phyloP scores from a whole-genome alignment of 805 yeast species.

The Grigorovia humatica region DNA sequence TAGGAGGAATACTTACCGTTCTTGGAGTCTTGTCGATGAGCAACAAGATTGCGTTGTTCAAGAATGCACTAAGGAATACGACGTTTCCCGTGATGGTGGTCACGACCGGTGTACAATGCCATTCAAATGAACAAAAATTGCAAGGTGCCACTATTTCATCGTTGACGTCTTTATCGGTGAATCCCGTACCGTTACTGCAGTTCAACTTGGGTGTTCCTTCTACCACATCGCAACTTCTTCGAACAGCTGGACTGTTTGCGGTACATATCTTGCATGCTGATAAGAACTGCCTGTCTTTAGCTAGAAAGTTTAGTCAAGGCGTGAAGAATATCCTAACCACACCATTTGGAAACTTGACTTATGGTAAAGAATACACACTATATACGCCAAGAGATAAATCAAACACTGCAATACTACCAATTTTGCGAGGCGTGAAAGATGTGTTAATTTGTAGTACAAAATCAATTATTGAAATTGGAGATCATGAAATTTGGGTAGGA shows the following conservation, averaged over 20 bases:
- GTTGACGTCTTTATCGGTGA: slow-evolving; percentile 68
- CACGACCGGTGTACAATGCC: slow-evolving; percentile 36
- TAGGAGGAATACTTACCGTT: not conserved
- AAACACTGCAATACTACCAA: slow-evolving; percentile 34
- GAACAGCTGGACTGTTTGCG: slow-evolving; percentile 50
- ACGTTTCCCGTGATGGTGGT: slow-evolving; percentile 49
- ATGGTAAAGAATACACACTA: slow-evolving; percentile 24
- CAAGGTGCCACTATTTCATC: slow-evolving; percentile 79
- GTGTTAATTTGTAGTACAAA: slow-evolving; percentile 51
- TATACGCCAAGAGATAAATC: not conserved
- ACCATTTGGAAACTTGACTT: slow-evolving; percentile 42
- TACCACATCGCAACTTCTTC: slow-evolving; percentile 58
- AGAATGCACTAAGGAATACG: slow-evolving; percentile 33
- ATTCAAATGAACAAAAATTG: slow-evolving; percentile 12
- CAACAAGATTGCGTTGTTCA: slow-evolving; percentile 1
- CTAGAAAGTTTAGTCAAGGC: slow-evolving; percentile 55
- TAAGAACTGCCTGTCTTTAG: slow-evolving; percentile 42
- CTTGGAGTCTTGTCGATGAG: not conserved
- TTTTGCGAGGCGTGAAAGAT: slow-evolving; percentile 46
- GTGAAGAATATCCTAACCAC: slow-evolving; percentile 27
- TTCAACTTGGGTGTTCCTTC: slow-evolving; percentile 86
- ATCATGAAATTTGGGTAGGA: slow-evolving; percentile 89
- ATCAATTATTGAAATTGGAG: slow-evolving; percentile 50
- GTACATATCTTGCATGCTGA: slow-evolving; percentile 67
- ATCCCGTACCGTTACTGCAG: slow-evolving; percentile 69